Percentiles rank a stretch among this genome's conserved stretches.
These are phyloP conservation scores for Noccaea caerulescens DNA, from an alignment of 345 rosid species.

Conservation along the genomic window DNA sequence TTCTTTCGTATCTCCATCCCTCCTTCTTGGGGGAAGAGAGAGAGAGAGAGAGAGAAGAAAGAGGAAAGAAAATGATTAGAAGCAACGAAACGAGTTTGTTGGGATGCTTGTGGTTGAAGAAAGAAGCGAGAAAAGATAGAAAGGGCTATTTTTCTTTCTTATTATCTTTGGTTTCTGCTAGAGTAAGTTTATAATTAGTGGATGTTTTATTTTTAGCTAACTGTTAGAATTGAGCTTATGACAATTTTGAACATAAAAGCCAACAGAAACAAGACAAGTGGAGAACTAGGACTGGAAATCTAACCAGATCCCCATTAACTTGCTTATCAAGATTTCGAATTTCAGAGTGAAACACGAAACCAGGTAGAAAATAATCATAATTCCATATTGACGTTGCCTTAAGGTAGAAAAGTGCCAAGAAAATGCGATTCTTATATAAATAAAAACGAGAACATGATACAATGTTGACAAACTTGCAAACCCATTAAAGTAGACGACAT, in stretches of 20 bases:
- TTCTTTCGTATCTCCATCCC: slow-evolving; percentile 58
- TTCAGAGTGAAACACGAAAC: too few species aligned
- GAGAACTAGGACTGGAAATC: too few species aligned
- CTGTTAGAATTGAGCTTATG: neutral
- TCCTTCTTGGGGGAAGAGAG: slow-evolving; percentile 56
- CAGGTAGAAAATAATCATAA: too few species aligned
- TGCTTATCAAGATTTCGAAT: too few species aligned
- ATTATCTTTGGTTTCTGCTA: slow-evolving; percentile 7
- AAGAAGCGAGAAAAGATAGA: slow-evolving; percentile 1
- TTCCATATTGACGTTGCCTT: too few species aligned
- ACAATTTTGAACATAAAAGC: too few species aligned
- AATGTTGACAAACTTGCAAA: too few species aligned
- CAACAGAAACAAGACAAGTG: too few species aligned
- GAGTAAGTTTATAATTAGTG: slow-evolving; percentile 22
- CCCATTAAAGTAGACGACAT: neutral
- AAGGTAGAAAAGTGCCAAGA: too few species aligned
- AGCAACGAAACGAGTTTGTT: slow-evolving; percentile 25
- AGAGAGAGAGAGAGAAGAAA: slow-evolving; percentile 19
- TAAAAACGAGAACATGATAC: too few species aligned
- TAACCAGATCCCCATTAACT: too few species aligned
- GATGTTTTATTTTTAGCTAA: slow-evolving; percentile 28
- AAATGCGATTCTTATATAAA: too few species aligned
- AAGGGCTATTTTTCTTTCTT: neutral
- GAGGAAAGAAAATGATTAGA: slow-evolving; percentile 11
- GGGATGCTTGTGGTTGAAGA: slow-evolving; percentile 40